These are phyloP conservation scores for Scleroderma bovista DNA, from an alignment of 768 basidiomycete genomes.

Conservation along the genomic window DNA sequence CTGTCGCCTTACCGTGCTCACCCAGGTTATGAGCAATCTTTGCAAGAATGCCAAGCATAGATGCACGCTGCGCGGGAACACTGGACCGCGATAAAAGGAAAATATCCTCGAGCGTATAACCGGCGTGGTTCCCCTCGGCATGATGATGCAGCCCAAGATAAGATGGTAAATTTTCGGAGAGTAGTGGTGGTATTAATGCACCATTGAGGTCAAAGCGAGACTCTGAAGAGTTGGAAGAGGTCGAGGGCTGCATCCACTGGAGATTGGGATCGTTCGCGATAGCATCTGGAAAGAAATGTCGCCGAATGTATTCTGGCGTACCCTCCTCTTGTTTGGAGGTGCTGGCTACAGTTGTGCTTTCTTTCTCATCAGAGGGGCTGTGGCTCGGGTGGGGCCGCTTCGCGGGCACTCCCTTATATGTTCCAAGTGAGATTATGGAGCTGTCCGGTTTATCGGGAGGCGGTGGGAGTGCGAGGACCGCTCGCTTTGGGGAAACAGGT, in stretches of 20 bases:
- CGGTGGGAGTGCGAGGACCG: constrained; percentile 50
- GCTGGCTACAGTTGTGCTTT: not conserved
- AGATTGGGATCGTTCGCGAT: constrained; percentile 66
- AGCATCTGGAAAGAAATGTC: constrained; percentile 73
- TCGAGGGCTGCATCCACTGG: constrained; percentile 61
- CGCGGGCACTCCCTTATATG: constrained; percentile 25
- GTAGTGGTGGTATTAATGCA: constrained; percentile 49
- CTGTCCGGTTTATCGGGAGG: constrained; percentile 20
- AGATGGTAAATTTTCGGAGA: constrained; percentile 61
- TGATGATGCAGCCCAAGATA: constrained; percentile 91
- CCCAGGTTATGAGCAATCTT: constrained; percentile 43
- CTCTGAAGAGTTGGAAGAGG: constrained; percentile 21
- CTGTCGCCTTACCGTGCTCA: constrained; percentile 8
- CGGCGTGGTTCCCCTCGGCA: constrained; percentile 68
- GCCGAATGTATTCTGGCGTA: constrained; percentile 77
- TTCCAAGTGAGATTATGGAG: constrained; percentile 34
- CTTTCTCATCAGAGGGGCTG: not conserved
- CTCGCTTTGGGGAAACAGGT: constrained; percentile 66
- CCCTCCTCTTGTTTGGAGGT: constrained; percentile 51
- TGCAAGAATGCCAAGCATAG: constrained; percentile 71
- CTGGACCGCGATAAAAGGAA: constrained; percentile 76
- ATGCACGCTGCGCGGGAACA: constrained; percentile 75
- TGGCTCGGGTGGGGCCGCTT: constrained; percentile 7
- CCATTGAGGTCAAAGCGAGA: constrained; percentile 77
- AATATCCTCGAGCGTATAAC: constrained; percentile 85